These are phyloP conservation scores for Spergularia marina DNA, from an alignment of 148 eudicot species.

Conservation along the genomic window DNA sequence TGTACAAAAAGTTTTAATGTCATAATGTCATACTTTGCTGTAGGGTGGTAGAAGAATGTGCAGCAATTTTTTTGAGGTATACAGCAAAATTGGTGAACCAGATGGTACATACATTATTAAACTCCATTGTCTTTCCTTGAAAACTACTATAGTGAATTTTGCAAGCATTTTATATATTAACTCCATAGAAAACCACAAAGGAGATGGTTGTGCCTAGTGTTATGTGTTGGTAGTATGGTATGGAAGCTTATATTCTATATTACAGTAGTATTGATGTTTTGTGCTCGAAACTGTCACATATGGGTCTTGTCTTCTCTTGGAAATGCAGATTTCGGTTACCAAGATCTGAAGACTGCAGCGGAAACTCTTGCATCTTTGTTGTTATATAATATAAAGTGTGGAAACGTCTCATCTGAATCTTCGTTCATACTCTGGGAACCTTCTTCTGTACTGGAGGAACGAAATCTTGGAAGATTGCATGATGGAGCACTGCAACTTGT, in stretches of 20 bases:
- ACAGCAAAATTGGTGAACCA: not conserved
- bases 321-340: conserved; percentile 9
- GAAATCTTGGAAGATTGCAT: not conserved
- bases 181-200: not conserved
- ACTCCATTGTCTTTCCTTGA: not conserved
- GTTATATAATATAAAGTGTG: not conserved
- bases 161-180: not conserved
- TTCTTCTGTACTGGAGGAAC: not conserved
- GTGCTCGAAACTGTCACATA: not conserved
- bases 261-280: not conserved
- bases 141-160: not conserved
- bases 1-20: not conserved
- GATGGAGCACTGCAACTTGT: not conserved
- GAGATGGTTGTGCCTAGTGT: conserved; percentile 5
- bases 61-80: not conserved
- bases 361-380: conserved; percentile 2
- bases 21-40: not conserved
- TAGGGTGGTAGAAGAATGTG: not conserved
- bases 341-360: not conserved
- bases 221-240: not conserved
- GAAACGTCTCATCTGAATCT: too few relatives aligned
- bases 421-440: not conserved
- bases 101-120: not conserved
- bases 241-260: not conserved
- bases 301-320: not conserved